Base-by-base conservation (phyloP, 169 alveolate species). In the Plasmodium coatneyi region DNA sequence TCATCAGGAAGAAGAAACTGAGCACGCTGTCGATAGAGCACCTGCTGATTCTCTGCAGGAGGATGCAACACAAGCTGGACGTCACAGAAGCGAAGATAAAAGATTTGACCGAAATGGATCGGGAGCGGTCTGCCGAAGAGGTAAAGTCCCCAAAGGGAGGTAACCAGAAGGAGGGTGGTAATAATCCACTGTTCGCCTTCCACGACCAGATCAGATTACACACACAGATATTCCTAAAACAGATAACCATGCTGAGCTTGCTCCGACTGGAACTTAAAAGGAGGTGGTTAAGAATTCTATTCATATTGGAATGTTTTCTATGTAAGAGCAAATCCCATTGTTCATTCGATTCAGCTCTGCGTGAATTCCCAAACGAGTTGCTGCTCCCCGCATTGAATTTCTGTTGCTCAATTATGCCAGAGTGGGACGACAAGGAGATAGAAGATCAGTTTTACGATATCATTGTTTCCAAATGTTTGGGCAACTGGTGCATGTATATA, bases 391-490 rank as follows among this genome's bases (percentile, higher is more conserved):
- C 93, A 28, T 84, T 95, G 92, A 70, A 95, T 36, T 95, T 94
- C 71, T 93, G 93, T 71, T 86, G 96, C 82, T 82, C 96, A 28
- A 89, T 94, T 0, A 95, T 92, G 84, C 95, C 94, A 7, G 82
- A 90, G 46, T 92, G 96, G 96, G 92, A 84, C 43, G 95, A 95
- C 76, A 93, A 95, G 52, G 92, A 82, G 46, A 70, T 95, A 34
- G 93, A 95, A 46, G 96, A 95, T 66, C 96, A 95, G 70, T 95
- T 82, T 60, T 95, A 95, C 71, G 96, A 95, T 16, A 94, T 95
- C n/a, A 84, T 95, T 39, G 92, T 94, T 19, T 89, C 96, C 32
- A 95, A 94, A 83, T 94, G 96, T 46, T 94, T 95, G 39, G 97
- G 96, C 0, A 92, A 89, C 25, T 95, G 97, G 97, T 92, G 96